Base-by-base conservation (phyloP, 805 yeast genomes). In the Pichia cephalocereana region DNA sequence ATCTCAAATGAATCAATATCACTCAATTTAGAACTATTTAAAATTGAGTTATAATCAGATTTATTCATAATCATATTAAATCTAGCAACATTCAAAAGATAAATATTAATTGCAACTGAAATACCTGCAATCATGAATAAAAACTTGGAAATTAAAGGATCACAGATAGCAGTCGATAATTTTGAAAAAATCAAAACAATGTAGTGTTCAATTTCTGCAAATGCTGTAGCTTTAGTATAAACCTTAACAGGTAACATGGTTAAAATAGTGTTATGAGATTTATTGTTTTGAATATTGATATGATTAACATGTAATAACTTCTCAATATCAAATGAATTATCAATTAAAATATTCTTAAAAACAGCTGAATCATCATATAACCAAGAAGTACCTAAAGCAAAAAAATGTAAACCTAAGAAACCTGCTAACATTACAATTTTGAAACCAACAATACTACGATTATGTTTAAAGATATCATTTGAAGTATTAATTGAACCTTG, bases 1-100 rank as follows among this genome's bases (percentile, higher is more conserved):
- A 28, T 27, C 41, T 40, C 19, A 37, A 15, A 17, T 37, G 23
- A 17, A 17, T 37, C 39, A 37, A 2, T 37, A n/a, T 37, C 39
- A 37, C 8, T 37, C 3, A 10, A 2, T 37, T 17, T 37, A 18
- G 19, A 17, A 37, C 5, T 37, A 37, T n/a, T 9, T 12, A 34
- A 18, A 34, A 34, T 34, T 15, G 37, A 34, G 7, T 34, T 12
- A 32, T 40, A 44, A 11, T 38, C 43, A 34, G 37, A 34, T 15
- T 34, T 34, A 34, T 15, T 34, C 6, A 34, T 34, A 28, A 17
- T 65, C 61, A 41, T 63, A 56, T 83, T 86, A 46, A 75, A 72
- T 64, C 86, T 77, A n/a, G 96, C 84, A 49, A 87, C 93, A 59
- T 88, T 87, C 63, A 91, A 75, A 55, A 93, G 74, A 65, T 90